Percentiles rank a stretch among this genome's conserved stretches.
These are phyloP conservation scores for Apiosordaria backusii DNA, from an alignment of 495 filamentous ascomycete genomes.

Conservation along the genomic window DNA sequence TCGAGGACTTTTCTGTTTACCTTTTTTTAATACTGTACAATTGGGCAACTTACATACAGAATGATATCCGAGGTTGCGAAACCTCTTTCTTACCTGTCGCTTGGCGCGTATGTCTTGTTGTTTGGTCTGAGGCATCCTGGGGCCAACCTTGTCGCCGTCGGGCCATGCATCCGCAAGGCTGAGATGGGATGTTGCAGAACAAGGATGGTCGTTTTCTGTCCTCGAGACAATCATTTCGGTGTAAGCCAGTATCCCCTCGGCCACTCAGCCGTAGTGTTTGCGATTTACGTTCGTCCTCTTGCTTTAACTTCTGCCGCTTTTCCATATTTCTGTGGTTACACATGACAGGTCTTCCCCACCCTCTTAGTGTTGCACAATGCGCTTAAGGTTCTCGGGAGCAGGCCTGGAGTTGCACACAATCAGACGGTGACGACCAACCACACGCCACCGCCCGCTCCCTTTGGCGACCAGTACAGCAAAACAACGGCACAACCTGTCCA, in stretches of 20 bases:
- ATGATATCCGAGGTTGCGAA: conserved; percentile 16
- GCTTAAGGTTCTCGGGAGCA: background rate
- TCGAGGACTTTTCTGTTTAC: conserved; percentile 3
- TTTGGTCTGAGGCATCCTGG: background rate
- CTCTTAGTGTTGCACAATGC: background rate
- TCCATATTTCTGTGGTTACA: background rate
- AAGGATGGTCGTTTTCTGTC: background rate
- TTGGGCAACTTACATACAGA: background rate
- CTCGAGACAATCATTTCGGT: too few relatives aligned
- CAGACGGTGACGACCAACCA: too few relatives aligned
- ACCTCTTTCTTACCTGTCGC: conserved; percentile 7
- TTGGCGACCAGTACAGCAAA: background rate
- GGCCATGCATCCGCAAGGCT: background rate
- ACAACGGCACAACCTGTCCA: background rate
- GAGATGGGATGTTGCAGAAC: background rate
- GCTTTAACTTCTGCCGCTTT: background rate
- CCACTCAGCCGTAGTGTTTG: too few relatives aligned
- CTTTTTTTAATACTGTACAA: background rate
- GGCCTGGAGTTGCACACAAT: background rate
- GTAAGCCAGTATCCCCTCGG: too few relatives aligned
- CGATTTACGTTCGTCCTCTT: too few relatives aligned
- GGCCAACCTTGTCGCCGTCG: background rate
- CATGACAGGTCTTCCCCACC: background rate
- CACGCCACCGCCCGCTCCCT: background rate
- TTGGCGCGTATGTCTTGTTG: background rate